Evolutionary conservation across 495 filamentous ascomycete genomes (phyloP).

Genomic region (Filosporella fistucella): DNA sequence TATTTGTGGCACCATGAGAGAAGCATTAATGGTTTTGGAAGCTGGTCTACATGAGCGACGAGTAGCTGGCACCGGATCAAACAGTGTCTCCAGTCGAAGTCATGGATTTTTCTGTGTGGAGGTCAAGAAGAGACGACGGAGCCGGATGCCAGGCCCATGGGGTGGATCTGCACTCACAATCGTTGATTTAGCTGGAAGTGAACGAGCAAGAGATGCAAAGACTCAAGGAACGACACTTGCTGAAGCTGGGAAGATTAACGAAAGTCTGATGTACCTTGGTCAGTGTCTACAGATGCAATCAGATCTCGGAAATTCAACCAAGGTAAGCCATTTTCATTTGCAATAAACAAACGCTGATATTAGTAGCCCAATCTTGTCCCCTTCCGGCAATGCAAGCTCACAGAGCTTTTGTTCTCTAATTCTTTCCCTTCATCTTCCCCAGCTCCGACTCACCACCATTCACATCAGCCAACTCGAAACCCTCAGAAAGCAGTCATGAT

Average conservation of each 20-base stretch:
- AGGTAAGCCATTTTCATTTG: constrained; percentile 45
- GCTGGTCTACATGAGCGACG: constrained; percentile 82
- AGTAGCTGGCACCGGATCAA: constrained; percentile 86
- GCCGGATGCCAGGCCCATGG: constrained; percentile 60
- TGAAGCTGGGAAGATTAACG: constrained; percentile 97
- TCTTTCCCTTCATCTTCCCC: constrained; percentile 72
- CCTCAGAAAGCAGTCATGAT: constrained; percentile 93
- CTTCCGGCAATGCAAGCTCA: constrained; percentile 94
- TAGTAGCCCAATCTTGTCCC: constrained; percentile 74
- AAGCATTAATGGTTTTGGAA: constrained; percentile 88
- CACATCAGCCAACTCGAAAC: constrained; percentile 37
- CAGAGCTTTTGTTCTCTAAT: constrained; percentile 93
- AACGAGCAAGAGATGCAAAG: constrained; percentile 88
- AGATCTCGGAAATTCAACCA: constrained; percentile 65
- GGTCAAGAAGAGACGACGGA: constrained; percentile 72
- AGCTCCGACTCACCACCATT: constrained; percentile 10
- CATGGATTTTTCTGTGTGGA: constrained; percentile 97
- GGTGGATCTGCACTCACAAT: constrained; percentile 78
- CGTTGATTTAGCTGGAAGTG: constrained; percentile 91
- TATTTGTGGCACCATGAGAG: constrained; percentile 76
- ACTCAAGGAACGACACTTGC: constrained; percentile 87
- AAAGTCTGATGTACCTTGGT: constrained; percentile 94
- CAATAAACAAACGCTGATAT: constrained; percentile 3
- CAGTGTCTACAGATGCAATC: constrained; percentile 97
- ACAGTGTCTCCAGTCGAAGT: constrained; percentile 81